Conservation (phyloP, 169 alveolate genomes). For the Plasmodium coatneyi region DNA sequence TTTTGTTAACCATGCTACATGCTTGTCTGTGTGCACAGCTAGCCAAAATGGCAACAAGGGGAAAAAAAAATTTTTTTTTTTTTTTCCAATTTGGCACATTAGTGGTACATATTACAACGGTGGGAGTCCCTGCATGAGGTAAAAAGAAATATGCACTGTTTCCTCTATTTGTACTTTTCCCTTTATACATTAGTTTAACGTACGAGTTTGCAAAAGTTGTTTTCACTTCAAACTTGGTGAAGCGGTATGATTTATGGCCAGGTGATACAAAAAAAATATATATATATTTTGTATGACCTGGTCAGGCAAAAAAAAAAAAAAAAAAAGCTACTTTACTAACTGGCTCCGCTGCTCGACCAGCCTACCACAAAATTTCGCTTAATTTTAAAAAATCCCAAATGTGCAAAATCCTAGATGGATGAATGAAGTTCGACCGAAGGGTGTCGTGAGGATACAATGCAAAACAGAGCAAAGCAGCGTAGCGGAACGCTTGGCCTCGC, state of each 20-base stretch:
- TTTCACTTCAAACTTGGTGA: background rate
- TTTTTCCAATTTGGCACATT: background rate
- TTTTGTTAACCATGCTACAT: background rate
- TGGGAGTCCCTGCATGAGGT: background rate
- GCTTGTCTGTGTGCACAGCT: background rate
- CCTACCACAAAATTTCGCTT: background rate
- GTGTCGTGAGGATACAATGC: background rate
- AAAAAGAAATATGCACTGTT: background rate
- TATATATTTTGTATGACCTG: background rate
- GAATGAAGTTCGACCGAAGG: background rate
- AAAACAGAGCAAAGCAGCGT: background rate
- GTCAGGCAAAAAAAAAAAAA: background rate
- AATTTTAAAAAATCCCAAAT: background rate
- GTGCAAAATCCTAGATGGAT: background rate
- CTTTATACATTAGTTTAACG: background rate
- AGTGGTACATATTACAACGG: background rate
- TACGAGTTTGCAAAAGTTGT: background rate
- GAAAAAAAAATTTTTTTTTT: background rate
- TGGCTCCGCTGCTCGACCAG: background rate
- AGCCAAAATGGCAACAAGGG: constrained; percentile 1
- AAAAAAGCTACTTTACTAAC: background rate
- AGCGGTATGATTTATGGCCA: background rate
- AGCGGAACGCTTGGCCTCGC: background rate
- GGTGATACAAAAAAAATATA: background rate
- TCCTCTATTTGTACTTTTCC: background rate